Evolutionary conservation across 225 moss, liverwort and hornwort species (phyloP), one percentile per base, ranked within the genome.

Genomic region (Marchantia polymorpha): DNA sequence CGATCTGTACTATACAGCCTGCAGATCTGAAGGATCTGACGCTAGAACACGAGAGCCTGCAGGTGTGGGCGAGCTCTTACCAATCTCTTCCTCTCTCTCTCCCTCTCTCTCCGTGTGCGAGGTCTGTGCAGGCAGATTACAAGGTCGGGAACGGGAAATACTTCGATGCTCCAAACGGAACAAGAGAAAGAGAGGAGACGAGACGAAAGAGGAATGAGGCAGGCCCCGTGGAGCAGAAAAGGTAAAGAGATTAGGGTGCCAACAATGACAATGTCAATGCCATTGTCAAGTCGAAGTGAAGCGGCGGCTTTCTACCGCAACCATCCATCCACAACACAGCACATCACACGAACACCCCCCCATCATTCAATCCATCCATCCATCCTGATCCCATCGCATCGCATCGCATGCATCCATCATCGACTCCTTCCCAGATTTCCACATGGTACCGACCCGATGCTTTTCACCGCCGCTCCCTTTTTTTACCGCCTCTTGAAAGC

Each of bases 281-380:
- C 64, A 51, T n/a, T 65, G 64, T 65, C 77, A 77, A 49, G 66
- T 60, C 64, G 77, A 70, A 75, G 50, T 29, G 77, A 77, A 77
- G 77, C 77, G 77, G 66, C 77, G 50, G 50, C 64, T 60, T 64
- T 64, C 64, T 61, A 26, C 73, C 73, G 73, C 73, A 73, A 52
- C 73, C 73, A 73, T 73, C 73, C 73, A 73, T 73, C 73, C 52
- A 73, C 53, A 48, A 20, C 5, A 31, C 39, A 26, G 1, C 26
- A 70, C 72, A 72, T 72, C 50, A 13, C 68, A 46, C 0, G 46
- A 31, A 69, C 17, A 25, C 10, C 10, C 23, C 7, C 27, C 26
- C 26, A 26, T 66, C 66, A 12, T 1, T 66, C 66, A 12, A 8
- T 66, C 66, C 66, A 26, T 66, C 66, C 66, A 10, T 66, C 66